These are phyloP conservation scores for Corinectria fuckeliana DNA, from an alignment of 2,329 filamentous ascomycete species.

Conservation along the genomic window DNA sequence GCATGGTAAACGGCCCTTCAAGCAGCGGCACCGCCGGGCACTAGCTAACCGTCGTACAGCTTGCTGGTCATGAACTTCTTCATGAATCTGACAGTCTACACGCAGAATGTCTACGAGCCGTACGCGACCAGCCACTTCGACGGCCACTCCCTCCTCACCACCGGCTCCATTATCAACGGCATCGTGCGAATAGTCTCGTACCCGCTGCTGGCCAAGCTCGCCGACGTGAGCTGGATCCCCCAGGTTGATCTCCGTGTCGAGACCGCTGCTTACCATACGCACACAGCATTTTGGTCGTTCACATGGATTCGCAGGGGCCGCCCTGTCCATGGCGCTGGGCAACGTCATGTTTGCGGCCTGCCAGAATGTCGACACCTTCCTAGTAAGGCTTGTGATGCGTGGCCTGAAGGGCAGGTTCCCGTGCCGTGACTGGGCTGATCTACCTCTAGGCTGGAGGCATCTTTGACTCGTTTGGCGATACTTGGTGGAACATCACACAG, in stretches of 20 bases:
- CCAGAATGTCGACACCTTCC: slow-evolving; percentile 24
- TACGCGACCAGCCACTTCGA: slow-evolving; percentile 30
- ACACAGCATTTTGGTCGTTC: not conserved
- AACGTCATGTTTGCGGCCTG: slow-evolving; percentile 27
- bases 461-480: slow-evolving; percentile 23
- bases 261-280: not conserved
- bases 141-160: slow-evolving; percentile 20
- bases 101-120: slow-evolving; percentile 27
- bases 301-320: not conserved
- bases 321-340: slow-evolving; percentile 19
- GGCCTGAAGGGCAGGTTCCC: not conserved
- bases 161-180: slow-evolving; percentile 23
- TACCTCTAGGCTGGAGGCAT: slow-evolving; percentile 19
- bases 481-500: slow-evolving; percentile 29
- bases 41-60: not conserved
- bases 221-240: slow-evolving; percentile 11
- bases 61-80: slow-evolving; percentile 31
- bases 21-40: not conserved
- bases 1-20: not conserved
- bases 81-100: slow-evolving; percentile 30
- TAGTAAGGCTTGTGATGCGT: not conserved
- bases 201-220: slow-evolving; percentile 26
- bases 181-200: slow-evolving; percentile 25
- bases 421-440: not conserved
- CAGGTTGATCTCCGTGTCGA: not conserved